Percentiles rank a stretch among this genome's conserved stretches.
Evolutionary conservation across 2,329 filamentous ascomycete genomes (phyloP).

Genomic region (Diaporthe sp.): DNA sequence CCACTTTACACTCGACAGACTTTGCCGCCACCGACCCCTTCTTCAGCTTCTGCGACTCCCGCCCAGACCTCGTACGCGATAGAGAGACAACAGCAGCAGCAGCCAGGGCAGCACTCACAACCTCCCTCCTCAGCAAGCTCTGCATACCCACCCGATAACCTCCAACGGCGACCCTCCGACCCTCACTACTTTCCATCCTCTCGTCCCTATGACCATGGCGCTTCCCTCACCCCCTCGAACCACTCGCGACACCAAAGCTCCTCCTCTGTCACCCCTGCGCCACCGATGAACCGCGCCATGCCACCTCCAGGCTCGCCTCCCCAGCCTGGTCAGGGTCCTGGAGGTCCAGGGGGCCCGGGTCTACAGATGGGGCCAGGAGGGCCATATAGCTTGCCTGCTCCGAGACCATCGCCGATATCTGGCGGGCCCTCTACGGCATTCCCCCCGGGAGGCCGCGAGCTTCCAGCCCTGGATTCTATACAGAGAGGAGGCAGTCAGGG

Average conservation of each 20-base stretch:
- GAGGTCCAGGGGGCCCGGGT: slow-evolving; percentile 41
- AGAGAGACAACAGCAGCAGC: slow-evolving; percentile 38
- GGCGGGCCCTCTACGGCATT: slow-evolving; percentile 60
- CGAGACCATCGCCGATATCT: slow-evolving; percentile 57
- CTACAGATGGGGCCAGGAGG: slow-evolving; percentile 44
- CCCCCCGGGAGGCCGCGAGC: slow-evolving; percentile 60
- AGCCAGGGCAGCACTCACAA: slow-evolving; percentile 35
- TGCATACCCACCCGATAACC: slow-evolving; percentile 46
- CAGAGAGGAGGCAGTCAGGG: slow-evolving; percentile 60
- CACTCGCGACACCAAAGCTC: slow-evolving; percentile 59
- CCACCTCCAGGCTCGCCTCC: slow-evolving; percentile 61
- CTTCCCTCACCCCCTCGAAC: slow-evolving; percentile 47
- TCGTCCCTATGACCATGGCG: slow-evolving; percentile 49
- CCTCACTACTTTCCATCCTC: slow-evolving; percentile 56
- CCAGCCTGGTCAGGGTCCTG: slow-evolving; percentile 47
- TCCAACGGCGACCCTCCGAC: slow-evolving; percentile 57
- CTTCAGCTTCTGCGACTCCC: slow-evolving; percentile 37
- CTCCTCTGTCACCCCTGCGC: slow-evolving; percentile 57
- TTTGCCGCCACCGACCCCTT: slow-evolving; percentile 44
- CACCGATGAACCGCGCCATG: slow-evolving; percentile 57
- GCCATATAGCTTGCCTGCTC: slow-evolving; percentile 60
- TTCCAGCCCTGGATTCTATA: slow-evolving; percentile 65
- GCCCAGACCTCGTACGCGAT: slow-evolving; percentile 38
- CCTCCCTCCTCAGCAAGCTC: slow-evolving; percentile 42
- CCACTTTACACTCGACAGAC: slow-evolving; percentile 48